Percentiles rank a stretch among this genome's conserved stretches.
Evolutionary conservation across 2,329 filamentous ascomycete genomes (phyloP).

Genomic region (Xylaria sp.): DNA sequence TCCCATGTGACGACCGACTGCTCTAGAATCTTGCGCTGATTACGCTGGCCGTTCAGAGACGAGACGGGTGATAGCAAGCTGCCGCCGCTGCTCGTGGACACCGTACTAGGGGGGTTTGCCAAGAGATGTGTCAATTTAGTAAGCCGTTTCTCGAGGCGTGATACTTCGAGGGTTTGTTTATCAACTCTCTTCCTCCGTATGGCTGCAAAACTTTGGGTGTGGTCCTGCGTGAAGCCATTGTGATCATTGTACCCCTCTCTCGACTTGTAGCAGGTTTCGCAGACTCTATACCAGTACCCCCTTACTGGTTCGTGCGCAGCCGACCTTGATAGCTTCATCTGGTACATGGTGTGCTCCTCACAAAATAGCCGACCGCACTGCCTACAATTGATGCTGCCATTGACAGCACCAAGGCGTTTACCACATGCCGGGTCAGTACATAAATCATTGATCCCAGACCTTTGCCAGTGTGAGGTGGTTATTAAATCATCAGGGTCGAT

Average conservation of each 20-base stretch:
- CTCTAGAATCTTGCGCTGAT: constrained; percentile 79
- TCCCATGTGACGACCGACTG: constrained; percentile 96
- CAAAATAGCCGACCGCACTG: constrained; percentile 94
- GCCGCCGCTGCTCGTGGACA: constrained; percentile 47
- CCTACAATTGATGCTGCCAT: constrained; percentile 88
- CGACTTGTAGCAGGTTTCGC: constrained; percentile 99
- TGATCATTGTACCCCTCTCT: constrained; percentile 95
- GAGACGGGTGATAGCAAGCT: constrained; percentile 67
- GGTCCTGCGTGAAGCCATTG: constrained; percentile 72
- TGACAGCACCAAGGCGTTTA: constrained; percentile 76
- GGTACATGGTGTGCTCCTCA: constrained; percentile 98
- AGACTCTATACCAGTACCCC: constrained; percentile 92
- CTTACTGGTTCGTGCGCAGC: constrained; percentile 88
- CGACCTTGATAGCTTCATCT: constrained; percentile 93
- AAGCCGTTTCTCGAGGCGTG: constrained; percentile 86
- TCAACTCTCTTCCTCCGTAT: constrained; percentile 81
- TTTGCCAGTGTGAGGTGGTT: constrained; percentile 88
- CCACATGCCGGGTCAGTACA: constrained; percentile 90
- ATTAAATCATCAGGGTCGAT: constrained; percentile 89
- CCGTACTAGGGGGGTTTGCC: constrained; percentile 73
- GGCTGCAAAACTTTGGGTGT: constrained; percentile 71
- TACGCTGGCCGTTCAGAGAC: constrained; percentile 70
- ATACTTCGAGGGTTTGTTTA: constrained; percentile 84
- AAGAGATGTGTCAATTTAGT: constrained; percentile 88
- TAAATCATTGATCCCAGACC: constrained; percentile 71